phyloP scores from a whole-genome alignment of 768 basidiomycete genomes.

The Clathrus columnatus region DNA sequence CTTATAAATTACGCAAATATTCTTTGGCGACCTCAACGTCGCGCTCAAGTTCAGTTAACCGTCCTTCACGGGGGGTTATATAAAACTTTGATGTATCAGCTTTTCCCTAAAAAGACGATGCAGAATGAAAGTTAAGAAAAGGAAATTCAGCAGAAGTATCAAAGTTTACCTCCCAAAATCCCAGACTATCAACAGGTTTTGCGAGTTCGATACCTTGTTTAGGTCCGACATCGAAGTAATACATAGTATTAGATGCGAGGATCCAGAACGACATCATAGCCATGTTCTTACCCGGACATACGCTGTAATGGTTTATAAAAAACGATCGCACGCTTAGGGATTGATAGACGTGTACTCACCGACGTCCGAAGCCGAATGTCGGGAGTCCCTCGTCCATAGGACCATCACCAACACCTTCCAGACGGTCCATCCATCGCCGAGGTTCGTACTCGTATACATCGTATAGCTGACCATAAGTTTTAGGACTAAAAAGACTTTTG shows the following conservation, averaged over 20 bases:
- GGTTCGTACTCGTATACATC: not conserved
- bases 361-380: not conserved
- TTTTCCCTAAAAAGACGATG: not conserved
- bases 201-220: not conserved
- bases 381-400: not conserved
- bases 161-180: not conserved
- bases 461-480: conserved; percentile 2
- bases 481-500: not conserved
- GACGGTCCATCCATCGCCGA: not conserved
- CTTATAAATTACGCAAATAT: not conserved
- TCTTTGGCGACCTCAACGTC: not conserved
- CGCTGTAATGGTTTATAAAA: not conserved
- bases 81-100: not conserved
- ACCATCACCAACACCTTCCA: not conserved
- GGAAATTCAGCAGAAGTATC: not conserved
- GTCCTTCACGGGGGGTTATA: not conserved
- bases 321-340: not conserved
- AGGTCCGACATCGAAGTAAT: not conserved
- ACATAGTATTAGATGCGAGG: not conserved
- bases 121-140: not conserved
- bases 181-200: not conserved
- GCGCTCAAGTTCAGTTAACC: not conserved
- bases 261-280: not conserved
- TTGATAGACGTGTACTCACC: not conserved
- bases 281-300: not conserved